Conservation (phyloP, 257 asterid species). For the Solanum sparsipilum region DNA sequence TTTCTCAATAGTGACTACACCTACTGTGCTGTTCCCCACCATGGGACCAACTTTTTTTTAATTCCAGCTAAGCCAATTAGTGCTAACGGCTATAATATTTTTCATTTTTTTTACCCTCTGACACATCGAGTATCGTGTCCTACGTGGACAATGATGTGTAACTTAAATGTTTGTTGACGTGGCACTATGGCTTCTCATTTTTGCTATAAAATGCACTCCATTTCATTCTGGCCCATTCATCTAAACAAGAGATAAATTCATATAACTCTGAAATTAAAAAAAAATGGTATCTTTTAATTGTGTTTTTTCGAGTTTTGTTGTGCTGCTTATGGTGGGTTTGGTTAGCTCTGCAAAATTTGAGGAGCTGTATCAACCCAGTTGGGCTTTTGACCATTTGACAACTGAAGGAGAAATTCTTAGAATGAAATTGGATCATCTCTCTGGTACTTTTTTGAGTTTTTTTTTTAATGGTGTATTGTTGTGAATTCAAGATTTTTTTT, state of each 20-base stretch:
- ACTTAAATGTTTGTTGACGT: slow-evolving; percentile 6
- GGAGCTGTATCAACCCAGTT: slow-evolving; percentile 54
- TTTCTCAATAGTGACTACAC: slow-evolving; percentile 43
- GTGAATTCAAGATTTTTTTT: rapidly evolving
- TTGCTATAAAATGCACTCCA: slow-evolving; percentile 33
- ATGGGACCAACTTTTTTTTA: slow-evolving; percentile 7
- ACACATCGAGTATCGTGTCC: slow-evolving; percentile 3
- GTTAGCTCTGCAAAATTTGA: slow-evolving; percentile 41
- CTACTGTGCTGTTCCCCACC: slow-evolving; percentile 16
- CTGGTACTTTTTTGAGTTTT: slow-evolving; percentile 32
- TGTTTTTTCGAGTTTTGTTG: not conserved
- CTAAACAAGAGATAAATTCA: not conserved
- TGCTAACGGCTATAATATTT: slow-evolving; percentile 36
- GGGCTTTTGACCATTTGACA: slow-evolving; percentile 63
- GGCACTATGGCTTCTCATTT: slow-evolving; percentile 30
- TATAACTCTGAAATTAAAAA: not conserved
- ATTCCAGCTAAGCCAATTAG: slow-evolving; percentile 27
- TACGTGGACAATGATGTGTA: slow-evolving; percentile 19
- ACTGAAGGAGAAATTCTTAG: slow-evolving; percentile 54
- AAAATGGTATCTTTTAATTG: not conserved
- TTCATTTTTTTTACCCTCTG: not conserved
- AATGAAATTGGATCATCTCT: slow-evolving; percentile 61
- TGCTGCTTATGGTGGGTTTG: slow-evolving; percentile 11
- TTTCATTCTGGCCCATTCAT: not conserved
- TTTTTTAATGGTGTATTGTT: not conserved